Percentiles rank a stretch among this genome's conserved stretches.
Evolutionary conservation across 371 early-diverging fungal species (phyloP).

Genomic region (Mortierella sp.): DNA sequence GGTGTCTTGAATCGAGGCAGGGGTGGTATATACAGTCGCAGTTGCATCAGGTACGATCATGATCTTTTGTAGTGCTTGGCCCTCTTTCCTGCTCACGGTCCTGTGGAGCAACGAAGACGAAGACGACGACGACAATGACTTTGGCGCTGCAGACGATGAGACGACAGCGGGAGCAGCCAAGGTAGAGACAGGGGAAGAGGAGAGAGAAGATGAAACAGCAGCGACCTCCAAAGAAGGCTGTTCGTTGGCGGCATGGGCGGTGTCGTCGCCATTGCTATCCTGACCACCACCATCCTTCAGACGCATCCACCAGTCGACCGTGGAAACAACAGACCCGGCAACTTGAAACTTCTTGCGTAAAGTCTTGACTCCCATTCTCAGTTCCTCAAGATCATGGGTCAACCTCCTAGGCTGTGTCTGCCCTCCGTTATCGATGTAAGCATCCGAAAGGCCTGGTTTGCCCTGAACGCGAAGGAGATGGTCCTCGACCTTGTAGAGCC

Average conservation of each 20-base stretch:
- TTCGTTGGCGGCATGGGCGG: not conserved
- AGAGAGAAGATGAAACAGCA: not conserved
- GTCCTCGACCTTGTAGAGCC: constrained; percentile 47
- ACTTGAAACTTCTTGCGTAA: constrained; percentile 46
- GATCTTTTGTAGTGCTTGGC: constrained; percentile 15
- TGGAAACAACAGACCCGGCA: constrained; percentile 30
- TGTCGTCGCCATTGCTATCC: not conserved
- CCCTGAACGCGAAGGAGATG: constrained; percentile 46
- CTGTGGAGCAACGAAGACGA: not conserved
- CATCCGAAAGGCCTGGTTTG: constrained; percentile 46
- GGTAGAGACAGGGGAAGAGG: not conserved
- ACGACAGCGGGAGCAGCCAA: not conserved
- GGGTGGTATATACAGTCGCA: not conserved
- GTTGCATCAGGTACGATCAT: constrained; percentile 11
- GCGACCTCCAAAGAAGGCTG: not conserved
- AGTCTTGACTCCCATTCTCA: constrained; percentile 47
- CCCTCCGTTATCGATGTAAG: constrained; percentile 19
- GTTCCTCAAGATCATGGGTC: constrained; percentile 51
- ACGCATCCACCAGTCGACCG: constrained; percentile 35
- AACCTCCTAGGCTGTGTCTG: constrained; percentile 17
- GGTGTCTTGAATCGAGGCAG: not conserved
- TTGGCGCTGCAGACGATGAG: not conserved
- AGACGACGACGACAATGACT: not conserved
- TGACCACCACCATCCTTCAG: constrained; percentile 14
- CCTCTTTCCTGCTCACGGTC: constrained; percentile 7